Evolutionary conservation across 192 early-diverging fungal genomes (phyloP), one percentile per base, ranked within the genome.

Genomic region (Endogone sp.): DNA sequence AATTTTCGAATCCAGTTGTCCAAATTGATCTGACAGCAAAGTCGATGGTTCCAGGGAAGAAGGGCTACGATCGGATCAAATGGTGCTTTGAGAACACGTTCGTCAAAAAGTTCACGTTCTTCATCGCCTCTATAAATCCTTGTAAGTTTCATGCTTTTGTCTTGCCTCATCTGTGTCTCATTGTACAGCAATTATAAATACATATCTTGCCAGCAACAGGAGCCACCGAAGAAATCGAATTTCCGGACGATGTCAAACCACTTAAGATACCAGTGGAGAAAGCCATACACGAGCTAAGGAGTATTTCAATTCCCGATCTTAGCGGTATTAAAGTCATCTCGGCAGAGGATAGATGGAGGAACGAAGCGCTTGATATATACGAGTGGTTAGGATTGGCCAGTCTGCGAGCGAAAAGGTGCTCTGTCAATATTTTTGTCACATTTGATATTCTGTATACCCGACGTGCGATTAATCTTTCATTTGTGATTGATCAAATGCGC

Each of bases 81-180:
- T 82, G 80, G 80, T 79, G 77, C 63, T 82, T 82, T 75, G 72
- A 82, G 27, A 73, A 82, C 60, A 79, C 77, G 3, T 58, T 79
- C 24, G 28, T 32, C 11, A 32, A 57, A 0, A 56, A 26, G n/a
- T 79, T 79, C 60, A 57, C 73, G 2, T 79, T 82, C 69, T 37
- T 76, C n/a, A 65, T 82, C 10, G 67, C 70, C 2, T 73, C 60
- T 23, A 63, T 76, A 2, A 68, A 79, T 65, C 21, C 56, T 11
- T 68, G 76, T 78, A 67, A 69, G 28, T 44, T n/a, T n/a, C n/a
- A n/a, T n/a, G n/a, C n/a, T n/a, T n/a, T n/a, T 21, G 44, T 56
- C n/a, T 49, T 49, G 37, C 37, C 37, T 49, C 16, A 11, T 49
- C 37, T 16, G 10, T 13, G 25, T 66, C n/a, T 30, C 0, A 11